Evolutionary conservation across 768 basidiomycete genomes (phyloP), one percentile per base, ranked within the genome.

Genomic region (Thelephora aurantiotincta): DNA sequence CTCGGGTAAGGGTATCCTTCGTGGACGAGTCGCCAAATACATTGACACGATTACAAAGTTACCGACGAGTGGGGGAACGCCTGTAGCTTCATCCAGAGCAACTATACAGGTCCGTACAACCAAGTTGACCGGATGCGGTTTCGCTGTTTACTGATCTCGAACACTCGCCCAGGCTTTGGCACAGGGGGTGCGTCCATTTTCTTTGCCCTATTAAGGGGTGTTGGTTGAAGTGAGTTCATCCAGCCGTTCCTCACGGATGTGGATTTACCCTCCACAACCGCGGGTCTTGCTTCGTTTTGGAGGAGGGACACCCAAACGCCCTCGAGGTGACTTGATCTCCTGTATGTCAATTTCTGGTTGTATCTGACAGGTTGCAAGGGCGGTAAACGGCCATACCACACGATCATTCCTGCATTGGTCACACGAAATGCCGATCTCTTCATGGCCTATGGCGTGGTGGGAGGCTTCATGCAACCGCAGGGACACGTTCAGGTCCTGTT

Each of bases 251-350:
- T 0, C 82, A 86, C 55, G 91, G 83, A 0, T 96, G 92, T 56
- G 96, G 96, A 0, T 99, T 99, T 62, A 96, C 92, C 0, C 72
- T 99, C 12, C 96, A 99, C 64, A 96, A 96, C 63, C 75, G 96
- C 48, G 96, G 96, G 1, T 70, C 78, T 11, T 82, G 85, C 5
- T 99, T 99, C 61, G 69, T 77, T 6, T 68, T 97, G 19, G 70
- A 73, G 46, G 75, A 87, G 48, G 77, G 76, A 1, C 94, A 98
- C 59, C 84, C 90, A 1, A 98, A 99, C 58, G 75, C 72, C 26
- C 66, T 98, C 46, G 68, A 82, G 66, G 90, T 85, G 46, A 50
- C 57, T 47, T 12, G 41, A 11, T 33, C 11, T 49, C 16, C 33
- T 4, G 23, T 46, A 23, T 35, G 22, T 22, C 23, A 11, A 9